Conservation (phyloP, 2,329 filamentous ascomycete genomes). For the Biscogniauxia sp. region DNA sequence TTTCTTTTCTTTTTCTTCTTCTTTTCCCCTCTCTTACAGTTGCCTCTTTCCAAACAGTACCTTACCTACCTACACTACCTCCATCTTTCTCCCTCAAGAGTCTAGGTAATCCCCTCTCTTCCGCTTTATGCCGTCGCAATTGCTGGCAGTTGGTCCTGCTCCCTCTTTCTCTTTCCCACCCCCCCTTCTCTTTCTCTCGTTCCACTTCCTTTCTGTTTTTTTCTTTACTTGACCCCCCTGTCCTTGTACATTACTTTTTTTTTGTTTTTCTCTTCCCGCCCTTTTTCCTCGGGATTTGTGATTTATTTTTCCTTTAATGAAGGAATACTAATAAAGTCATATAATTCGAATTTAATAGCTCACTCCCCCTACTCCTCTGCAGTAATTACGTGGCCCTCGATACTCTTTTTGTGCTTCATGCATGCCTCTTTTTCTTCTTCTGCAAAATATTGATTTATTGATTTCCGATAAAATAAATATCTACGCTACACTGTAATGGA, state of each 20-base stretch:
- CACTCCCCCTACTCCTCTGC: background rate
- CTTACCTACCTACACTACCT: too few species aligned
- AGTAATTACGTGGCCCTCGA: background rate
- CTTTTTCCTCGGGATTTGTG: background rate
- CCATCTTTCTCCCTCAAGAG: background rate
- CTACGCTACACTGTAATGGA: background rate
- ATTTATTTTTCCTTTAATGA: background rate
- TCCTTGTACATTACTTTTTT: background rate
- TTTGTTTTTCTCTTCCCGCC: background rate
- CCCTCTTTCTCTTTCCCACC: background rate
- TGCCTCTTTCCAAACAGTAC: background rate
- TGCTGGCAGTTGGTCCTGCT: background rate
- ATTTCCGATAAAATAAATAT: background rate
- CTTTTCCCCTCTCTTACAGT: slow-evolving; percentile 2
- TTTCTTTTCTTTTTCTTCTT: slow-evolving; percentile 8
- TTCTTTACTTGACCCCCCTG: background rate
- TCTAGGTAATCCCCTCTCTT: too few species aligned
- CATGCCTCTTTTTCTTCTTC: background rate
- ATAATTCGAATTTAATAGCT: background rate
- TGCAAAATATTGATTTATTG: background rate
- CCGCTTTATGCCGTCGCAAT: background rate
- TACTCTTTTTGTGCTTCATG: background rate
- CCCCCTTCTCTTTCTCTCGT: background rate
- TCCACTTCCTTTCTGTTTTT: background rate
- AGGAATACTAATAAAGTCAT: background rate